Evolutionary conservation across 1,284 basidiomycete species (phyloP), one percentile per base, ranked within the genome.

Genomic region (Heimioporus punctisporus): DNA sequence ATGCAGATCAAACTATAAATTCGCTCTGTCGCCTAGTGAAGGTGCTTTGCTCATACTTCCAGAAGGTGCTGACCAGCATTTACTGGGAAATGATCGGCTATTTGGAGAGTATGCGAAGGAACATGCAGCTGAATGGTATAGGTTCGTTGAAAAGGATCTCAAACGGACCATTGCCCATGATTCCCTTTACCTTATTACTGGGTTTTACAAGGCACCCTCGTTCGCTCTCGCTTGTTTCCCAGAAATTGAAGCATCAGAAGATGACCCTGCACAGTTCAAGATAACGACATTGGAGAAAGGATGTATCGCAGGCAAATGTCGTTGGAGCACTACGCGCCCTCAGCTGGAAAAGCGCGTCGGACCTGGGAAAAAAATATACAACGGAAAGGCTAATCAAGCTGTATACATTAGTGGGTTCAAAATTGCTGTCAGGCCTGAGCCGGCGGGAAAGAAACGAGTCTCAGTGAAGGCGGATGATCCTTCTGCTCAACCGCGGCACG

Each of bases 101-200:
- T 49, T 56, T 41, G 47, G 27, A 10, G 30, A 46, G 5, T 6
- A 46, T 9, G 48, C 48, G 1, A 31, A 17, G 25, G 24, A 49
- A 17, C 15, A 31, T 25, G 50, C 49, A 1, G 6, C 28, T 14
- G 40, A 46, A 2, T 56, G 55, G 51, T 58, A 40, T 21, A 17
- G n/a, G 23, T 9, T 40, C 1, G 45, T 50, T 19, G 30, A 42
- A 19, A 9, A 42, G 28, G 14, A 14, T 3, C 19, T 49, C 17
- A 46, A 40, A 2, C 40, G 27, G 15, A 39, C 10, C 25, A 52
- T 54, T 9, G 17, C 17, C 23, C 24, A 5, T 24, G 14, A 26
- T 7, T 56, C 57, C 34, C 54, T 60, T 21, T 60, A 60, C 23
- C 41, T 60, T 17, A 27, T 60, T 19, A 60, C 58, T 3, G 58